A percentile compares a stretch with the other conserved stretches of the same genome.
These are phyloP conservation scores for Scheffersomyces lignicola DNA, from an alignment of 1,139 yeast genomes.

Conservation along the genomic window DNA sequence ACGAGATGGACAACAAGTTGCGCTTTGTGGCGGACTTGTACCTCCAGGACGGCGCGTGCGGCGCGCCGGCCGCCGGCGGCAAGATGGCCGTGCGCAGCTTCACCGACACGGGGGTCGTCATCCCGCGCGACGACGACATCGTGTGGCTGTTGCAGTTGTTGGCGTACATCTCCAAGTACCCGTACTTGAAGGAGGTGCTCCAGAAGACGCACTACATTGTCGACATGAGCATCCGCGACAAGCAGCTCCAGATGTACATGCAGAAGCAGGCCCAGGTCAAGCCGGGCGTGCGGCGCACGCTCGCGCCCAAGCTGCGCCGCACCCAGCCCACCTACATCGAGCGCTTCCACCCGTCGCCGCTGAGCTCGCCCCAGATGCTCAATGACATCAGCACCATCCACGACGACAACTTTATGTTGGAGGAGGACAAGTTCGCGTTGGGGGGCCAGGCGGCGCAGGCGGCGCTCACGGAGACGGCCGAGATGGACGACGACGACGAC, in stretches of 20 bases:
- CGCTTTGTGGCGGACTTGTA: slow-evolving; percentile 45
- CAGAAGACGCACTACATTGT: slow-evolving; percentile 67
- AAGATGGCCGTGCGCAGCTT: slow-evolving; percentile 61
- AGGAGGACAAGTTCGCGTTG: slow-evolving; percentile 37
- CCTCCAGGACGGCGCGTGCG: slow-evolving; percentile 38
- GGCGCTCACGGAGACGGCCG: slow-evolving; percentile 24
- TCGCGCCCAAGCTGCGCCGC: slow-evolving; percentile 39
- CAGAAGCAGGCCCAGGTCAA: slow-evolving; percentile 40
- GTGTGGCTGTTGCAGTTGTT: slow-evolving; percentile 89
- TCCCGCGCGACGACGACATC: slow-evolving; percentile 90
- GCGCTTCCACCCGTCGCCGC: slow-evolving; percentile 37
- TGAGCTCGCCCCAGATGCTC: slow-evolving; percentile 45
- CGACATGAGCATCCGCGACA: slow-evolving; percentile 54
- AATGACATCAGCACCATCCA: slow-evolving; percentile 32
- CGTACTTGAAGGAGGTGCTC: slow-evolving; percentile 69
- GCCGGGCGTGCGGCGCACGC: slow-evolving; percentile 33
- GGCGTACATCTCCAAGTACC: slow-evolving; percentile 91
- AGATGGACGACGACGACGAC: slow-evolving; percentile 28
- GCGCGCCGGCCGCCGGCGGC: slow-evolving; percentile 23
- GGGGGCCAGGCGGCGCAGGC: slow-evolving; percentile 15
- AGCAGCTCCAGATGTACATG: slow-evolving; percentile 38
- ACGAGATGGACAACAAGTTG: slow-evolving; percentile 46
- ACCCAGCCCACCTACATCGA: slow-evolving; percentile 20
- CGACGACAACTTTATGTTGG: slow-evolving; percentile 35
- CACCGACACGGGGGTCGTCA: slow-evolving; percentile 67